A percentile compares a stretch with the other conserved stretches of the same genome.
Conservation (phyloP, 306 rosid genomes). For the Lablab purpureus region DNA sequence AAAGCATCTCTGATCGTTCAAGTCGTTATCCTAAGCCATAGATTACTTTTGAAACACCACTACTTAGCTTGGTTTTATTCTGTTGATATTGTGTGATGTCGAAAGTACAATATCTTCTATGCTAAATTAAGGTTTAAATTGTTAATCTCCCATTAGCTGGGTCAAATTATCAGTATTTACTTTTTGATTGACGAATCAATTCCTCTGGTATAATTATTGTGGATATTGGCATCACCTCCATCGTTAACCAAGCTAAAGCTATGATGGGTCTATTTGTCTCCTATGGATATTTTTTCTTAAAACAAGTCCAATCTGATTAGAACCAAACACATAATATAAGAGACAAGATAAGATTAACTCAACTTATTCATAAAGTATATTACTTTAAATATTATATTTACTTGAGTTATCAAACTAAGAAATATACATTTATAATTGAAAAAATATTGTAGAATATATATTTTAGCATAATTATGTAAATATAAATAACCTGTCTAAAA, state of each 20-base stretch:
- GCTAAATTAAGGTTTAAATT: constrained; percentile 6
- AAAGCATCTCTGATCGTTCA: neutral
- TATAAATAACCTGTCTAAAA: too few relatives aligned
- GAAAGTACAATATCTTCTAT: constrained; percentile 8
- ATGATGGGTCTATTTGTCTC: neutral
- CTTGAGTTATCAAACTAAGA: too few relatives aligned
- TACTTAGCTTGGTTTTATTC: neutral
- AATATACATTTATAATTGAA: too few relatives aligned
- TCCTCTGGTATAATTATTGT: neutral
- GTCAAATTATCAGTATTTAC: neutral
- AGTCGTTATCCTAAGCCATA: constrained; percentile 15
- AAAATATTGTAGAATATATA: too few relatives aligned
- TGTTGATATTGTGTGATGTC: neutral
- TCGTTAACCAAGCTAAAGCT: neutral
- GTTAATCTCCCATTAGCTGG: neutral
- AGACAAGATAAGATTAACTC: neutral
- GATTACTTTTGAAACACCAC: neutral
- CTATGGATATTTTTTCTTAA: neutral
- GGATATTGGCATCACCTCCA: neutral
- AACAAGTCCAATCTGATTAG: neutral
- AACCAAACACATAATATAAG: too few relatives aligned
- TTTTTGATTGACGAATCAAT: constrained; percentile 16
- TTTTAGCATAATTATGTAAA: too few relatives aligned
- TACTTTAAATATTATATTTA: too few relatives aligned
- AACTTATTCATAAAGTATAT: neutral